Evolutionary conservation across 768 basidiomycete genomes (phyloP).

Genomic region (Boletus bicolor): DNA sequence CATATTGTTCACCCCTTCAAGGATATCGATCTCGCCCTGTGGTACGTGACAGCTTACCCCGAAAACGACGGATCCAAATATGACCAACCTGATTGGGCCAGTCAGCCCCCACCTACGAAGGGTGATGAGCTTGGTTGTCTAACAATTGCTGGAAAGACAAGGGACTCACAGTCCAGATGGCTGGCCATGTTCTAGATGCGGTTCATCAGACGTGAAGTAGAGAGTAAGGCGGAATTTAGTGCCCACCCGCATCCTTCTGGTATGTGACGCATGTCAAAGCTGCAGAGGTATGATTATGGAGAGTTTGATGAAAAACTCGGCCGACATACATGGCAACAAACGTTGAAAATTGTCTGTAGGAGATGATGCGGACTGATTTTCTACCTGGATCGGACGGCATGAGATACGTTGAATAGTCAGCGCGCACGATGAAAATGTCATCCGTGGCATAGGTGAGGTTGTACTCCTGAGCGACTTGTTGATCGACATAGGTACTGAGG

Average conservation of each 20-base stretch:
- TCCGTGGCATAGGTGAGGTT: slow-evolving; percentile 32
- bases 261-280: slow-evolving; percentile 32
- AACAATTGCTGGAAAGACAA: neutral
- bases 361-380: slow-evolving; percentile 30
- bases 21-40: slow-evolving; percentile 45
- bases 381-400: slow-evolving; percentile 22
- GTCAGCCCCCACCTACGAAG: slow-evolving; percentile 11
- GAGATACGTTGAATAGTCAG: slow-evolving; percentile 27
- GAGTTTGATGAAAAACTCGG: neutral
- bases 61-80: neutral
- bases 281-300: neutral
- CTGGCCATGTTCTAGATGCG: slow-evolving; percentile 25
- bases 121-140: no score
- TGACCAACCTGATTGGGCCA: slow-evolving; percentile 19
- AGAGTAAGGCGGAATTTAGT: neutral
- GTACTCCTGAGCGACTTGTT: slow-evolving; percentile 17
- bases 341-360: slow-evolving; percentile 17
- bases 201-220: neutral
- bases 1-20: slow-evolving; percentile 46
- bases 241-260: slow-evolving; percentile 32
- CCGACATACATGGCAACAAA: slow-evolving; percentile 20
- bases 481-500: slow-evolving; percentile 27
- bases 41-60: neutral
- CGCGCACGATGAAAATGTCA: slow-evolving; percentile 30
- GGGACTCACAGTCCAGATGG: slow-evolving; percentile 21